Base-by-base conservation (phyloP, 441 rosid species). In the Mallotus japonicus region DNA sequence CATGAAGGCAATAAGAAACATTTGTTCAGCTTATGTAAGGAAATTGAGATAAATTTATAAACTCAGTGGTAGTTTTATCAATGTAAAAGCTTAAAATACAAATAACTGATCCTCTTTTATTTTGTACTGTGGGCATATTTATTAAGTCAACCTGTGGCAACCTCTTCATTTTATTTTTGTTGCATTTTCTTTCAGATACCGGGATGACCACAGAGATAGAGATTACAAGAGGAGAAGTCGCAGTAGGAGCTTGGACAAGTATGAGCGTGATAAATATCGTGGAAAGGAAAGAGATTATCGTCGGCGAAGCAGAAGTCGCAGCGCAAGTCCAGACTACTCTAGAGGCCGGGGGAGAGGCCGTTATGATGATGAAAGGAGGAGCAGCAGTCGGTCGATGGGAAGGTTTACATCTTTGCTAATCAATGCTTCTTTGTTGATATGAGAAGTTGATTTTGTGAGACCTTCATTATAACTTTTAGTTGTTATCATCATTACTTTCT, bases 231-330 rank as follows among this genome's bases (percentile, higher is more conserved):
- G 69, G 83, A 84, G 89, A 72, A 86, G 91, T 70, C 85, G 87
- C 67, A 89, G 93, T 78, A 81, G 88, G 73, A 89, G 93, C 60
- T 12, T 24, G 75, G 91, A 85, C 70, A 82, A 79, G 62, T 61
- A 80, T 51, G 90, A 85, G 17, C 86, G 82, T 71, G 91, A 84
- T 24, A 85, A 71, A 73, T 66, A 78, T 73, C 91, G 85, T 59
- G 86, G 82, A n/a, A 83, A 77, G 79, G 88, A 84, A 66, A 85
- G 79, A 67, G 86, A 84, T 53, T 63, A 79, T 72, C 84, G 69
- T 44, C 85, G 73, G 24, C 76, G 80, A 49, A 86, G 93, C 67
- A 81, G 84, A 80, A 89, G 88, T 76, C 83, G 84, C 67, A 89
- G 93, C 75, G 79, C 74, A 5, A 89, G 88, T 72, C 89, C 89